Evolutionary conservation across 139 green algal genomes (phyloP).

Genomic region (Chlamydomonas incerta): DNA sequence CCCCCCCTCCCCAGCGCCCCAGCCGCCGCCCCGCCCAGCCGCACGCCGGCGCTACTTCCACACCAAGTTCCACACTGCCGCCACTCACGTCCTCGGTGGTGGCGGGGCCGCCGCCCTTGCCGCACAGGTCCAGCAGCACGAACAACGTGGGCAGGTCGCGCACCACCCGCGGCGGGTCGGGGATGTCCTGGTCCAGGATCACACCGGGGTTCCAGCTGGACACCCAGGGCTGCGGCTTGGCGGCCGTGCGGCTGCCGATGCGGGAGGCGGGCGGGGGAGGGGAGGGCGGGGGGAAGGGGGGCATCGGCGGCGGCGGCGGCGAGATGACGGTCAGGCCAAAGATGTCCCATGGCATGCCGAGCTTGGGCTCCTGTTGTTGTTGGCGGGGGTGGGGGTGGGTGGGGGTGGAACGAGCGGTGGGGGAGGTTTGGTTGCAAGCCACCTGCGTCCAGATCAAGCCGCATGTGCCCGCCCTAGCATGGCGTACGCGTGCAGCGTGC

Average conservation of each 20-base stretch:
- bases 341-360: conserved; percentile 11
- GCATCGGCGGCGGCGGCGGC: neutral
- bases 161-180: conserved; percentile 24
- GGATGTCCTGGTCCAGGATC: neutral
- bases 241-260: neutral
- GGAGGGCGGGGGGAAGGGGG: neutral
- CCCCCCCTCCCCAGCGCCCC: no score
- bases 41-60: no score
- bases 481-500: no score
- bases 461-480: no score
- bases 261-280: neutral
- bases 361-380: neutral
- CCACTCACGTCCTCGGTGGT: neutral
- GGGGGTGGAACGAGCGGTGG: no score
- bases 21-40: no score
- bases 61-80: no score
- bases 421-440: no score
- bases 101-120: conserved; percentile 19
- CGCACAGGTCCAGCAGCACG: conserved; percentile 38
- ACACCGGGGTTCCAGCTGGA: conserved; percentile 33
- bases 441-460: no score
- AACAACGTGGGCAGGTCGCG: conserved; percentile 36
- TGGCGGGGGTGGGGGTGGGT: no score
- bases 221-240: neutral
- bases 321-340: neutral